These are phyloP conservation scores for Backusella westeae DNA, from an alignment of 192 early-diverging fungal genomes.

Conservation along the genomic window DNA sequence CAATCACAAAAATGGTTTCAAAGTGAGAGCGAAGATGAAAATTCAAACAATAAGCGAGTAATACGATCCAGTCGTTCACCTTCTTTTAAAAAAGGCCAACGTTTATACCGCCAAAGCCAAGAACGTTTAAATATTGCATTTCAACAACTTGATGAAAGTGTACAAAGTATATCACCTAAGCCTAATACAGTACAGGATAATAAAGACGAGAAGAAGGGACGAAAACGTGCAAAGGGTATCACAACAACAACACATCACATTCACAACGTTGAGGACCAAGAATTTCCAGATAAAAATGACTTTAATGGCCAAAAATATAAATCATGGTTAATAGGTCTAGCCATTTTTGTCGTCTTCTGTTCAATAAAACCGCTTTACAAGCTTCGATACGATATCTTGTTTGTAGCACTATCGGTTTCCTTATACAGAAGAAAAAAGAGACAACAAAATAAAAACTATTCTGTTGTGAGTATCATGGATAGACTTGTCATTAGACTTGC, in stretches of 20 bases:
- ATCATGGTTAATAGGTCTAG: background rate
- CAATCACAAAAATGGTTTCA: background rate
- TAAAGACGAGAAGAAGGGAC: background rate
- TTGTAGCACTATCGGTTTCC: background rate
- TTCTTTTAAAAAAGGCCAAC: background rate
- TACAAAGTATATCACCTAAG: background rate
- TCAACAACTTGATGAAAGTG: slow-evolving; percentile 5
- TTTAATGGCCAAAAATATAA: background rate
- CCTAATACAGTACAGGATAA: background rate
- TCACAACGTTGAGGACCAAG: background rate
- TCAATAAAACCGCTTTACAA: background rate
- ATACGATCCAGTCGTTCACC: background rate
- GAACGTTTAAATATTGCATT: background rate
- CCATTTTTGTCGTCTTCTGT: background rate
- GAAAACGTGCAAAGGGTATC: background rate
- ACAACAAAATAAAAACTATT: background rate
- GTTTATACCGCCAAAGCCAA: background rate
- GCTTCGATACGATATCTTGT: background rate
- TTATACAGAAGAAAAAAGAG: background rate
- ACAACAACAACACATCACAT: background rate
- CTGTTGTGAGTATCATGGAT: slow-evolving; percentile 5
- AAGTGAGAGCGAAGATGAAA: background rate
- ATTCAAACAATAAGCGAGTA: background rate
- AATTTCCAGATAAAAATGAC: background rate
- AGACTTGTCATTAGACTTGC: background rate